phyloP scores from a whole-genome alignment of 352 stramenopile species.

The Phytophthora sojae region DNA sequence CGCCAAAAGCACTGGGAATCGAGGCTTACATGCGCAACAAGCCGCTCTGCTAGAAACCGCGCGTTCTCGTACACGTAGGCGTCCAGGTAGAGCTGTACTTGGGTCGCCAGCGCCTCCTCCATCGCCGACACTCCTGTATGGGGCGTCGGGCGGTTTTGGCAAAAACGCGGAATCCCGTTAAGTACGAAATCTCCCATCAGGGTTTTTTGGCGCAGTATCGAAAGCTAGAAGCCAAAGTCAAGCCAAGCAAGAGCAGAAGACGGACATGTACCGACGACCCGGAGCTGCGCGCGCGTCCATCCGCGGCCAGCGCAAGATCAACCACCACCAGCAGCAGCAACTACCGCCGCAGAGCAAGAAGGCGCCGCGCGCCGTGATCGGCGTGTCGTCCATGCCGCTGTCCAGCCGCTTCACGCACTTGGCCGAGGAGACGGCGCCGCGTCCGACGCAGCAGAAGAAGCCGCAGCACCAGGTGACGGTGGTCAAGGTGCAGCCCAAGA shows the following conservation, averaged over 20 bases:
- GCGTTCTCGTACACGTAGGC: constrained; percentile 72
- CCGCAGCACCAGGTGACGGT: constrained; percentile 50
- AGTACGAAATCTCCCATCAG: background rate
- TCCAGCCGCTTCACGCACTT: constrained; percentile 81
- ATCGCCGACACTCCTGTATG: constrained; percentile 34
- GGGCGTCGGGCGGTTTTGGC: constrained; percentile 27
- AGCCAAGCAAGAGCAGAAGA: background rate
- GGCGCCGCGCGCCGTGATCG: constrained; percentile 51
- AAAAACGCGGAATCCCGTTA: background rate
- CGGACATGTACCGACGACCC: constrained; percentile 41
- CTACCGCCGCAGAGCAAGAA: constrained; percentile 47
- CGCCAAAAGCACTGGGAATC: constrained; percentile 10
- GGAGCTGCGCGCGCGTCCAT: constrained; percentile 55
- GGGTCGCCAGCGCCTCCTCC: constrained; percentile 54
- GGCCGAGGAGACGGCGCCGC: constrained; percentile 51
- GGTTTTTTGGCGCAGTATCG: background rate
- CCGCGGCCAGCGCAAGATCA: constrained; percentile 68
- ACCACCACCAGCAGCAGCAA: constrained; percentile 39
- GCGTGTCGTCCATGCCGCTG: constrained; percentile 71
- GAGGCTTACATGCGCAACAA: constrained; percentile 76
- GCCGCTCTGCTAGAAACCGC: constrained; percentile 82
- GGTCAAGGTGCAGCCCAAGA: constrained; percentile 42
- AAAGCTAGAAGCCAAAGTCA: background rate
- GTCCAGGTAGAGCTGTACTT: constrained; percentile 64
- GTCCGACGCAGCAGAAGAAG: constrained; percentile 26